Evolutionary conservation across 805 yeast species (phyloP).

Genomic region (Candida sithepensis): DNA sequence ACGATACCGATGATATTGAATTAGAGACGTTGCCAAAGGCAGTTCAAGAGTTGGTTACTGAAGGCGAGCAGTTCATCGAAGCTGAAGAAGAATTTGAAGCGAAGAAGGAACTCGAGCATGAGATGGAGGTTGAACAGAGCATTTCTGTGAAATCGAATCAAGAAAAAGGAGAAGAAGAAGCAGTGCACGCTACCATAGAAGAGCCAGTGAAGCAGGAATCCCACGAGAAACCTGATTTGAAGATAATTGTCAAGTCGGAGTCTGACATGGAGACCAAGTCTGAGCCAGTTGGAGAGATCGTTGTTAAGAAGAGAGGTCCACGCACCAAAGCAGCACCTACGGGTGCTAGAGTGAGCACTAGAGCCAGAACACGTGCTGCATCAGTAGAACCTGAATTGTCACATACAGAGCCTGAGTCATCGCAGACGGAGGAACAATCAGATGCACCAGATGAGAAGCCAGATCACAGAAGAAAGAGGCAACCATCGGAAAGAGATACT

Average conservation of each 20-base stretch:
- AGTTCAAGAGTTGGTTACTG: constrained; percentile 22
- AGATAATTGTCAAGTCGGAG: not conserved
- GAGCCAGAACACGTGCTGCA: not conserved
- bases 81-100: constrained; percentile 10
- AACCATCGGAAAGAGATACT: not conserved
- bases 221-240: not conserved
- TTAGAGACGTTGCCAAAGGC: constrained; percentile 18
- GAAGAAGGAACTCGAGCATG: constrained; percentile 4
- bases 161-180: too few relatives aligned
- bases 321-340: not conserved
- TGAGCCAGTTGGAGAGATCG: not conserved
- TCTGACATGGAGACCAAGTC: not conserved
- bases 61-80: constrained; percentile 29
- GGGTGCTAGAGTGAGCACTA: not conserved
- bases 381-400: not conserved
- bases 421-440: not conserved
- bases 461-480: not conserved
- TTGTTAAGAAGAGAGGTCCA: not conserved
- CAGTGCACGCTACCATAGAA: too few relatives aligned
- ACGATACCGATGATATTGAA: constrained; percentile 7
- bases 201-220: not conserved
- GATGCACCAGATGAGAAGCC: not conserved
- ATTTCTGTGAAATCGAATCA: constrained; percentile 3
- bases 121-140: constrained; percentile 5
- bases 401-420: not conserved